A percentile compares a stretch with the other conserved stretches of the same genome.
phyloP scores from a whole-genome alignment of 352 stramenopile species.

The Peronosclerospora sorghi region DNA sequence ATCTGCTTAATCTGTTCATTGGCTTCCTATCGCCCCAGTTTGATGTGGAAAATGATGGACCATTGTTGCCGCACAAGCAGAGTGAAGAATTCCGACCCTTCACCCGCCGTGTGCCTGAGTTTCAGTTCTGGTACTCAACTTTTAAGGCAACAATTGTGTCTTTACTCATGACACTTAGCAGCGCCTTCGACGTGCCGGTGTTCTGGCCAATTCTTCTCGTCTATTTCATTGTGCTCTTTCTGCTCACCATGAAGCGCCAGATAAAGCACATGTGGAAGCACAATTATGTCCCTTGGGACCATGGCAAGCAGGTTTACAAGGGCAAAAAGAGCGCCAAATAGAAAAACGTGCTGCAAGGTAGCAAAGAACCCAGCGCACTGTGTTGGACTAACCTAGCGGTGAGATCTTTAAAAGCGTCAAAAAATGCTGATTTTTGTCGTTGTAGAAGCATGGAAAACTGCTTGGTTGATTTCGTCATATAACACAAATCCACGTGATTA shows the following conservation, averaged over 20 bases:
- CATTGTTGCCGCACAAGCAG: constrained; percentile 83
- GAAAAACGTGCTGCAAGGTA: constrained; percentile 11
- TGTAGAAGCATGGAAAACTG: too few species aligned
- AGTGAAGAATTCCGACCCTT: constrained; percentile 90
- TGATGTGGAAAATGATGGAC: constrained; percentile 81
- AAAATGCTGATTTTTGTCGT: not conserved
- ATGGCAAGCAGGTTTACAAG: constrained; percentile 94
- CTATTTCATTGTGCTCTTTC: constrained; percentile 98
- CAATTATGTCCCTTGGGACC: constrained; percentile 96
- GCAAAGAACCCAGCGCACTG: not conserved
- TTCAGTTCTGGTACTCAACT: constrained; percentile 97
- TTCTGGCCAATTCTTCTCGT: constrained; percentile 99
- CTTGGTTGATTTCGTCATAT: too few species aligned
- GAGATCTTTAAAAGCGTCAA: not conserved
- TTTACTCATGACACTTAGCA: constrained; percentile 97
- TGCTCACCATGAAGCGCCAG: constrained; percentile 98
- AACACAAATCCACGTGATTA: too few species aligned
- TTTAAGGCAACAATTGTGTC: constrained; percentile 85
- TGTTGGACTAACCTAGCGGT: constrained; percentile 1
- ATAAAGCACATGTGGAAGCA: constrained; percentile 99
- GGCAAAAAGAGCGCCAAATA: constrained; percentile 74
- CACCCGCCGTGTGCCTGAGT: constrained; percentile 91
- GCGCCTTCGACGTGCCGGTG: constrained; percentile 96
- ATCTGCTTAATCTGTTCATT: constrained; percentile 99
- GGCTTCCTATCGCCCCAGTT: constrained; percentile 97